Evolutionary conservation across 1,284 basidiomycete genomes (phyloP).

Genomic region (Melampsora larici-populina): DNA sequence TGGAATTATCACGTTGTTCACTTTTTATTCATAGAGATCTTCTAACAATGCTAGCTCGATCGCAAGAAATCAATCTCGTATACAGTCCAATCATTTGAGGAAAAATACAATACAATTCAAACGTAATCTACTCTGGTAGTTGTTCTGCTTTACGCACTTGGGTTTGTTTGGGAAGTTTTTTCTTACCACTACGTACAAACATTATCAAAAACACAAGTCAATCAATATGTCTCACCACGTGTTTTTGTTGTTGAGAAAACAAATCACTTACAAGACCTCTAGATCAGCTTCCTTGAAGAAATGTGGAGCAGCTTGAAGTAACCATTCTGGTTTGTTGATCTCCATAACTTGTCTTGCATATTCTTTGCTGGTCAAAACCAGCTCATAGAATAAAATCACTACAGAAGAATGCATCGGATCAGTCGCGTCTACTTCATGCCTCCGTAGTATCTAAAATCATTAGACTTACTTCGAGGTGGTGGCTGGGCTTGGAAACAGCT

Average conservation of each 20-base stretch:
- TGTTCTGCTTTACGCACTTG: conserved; percentile 25
- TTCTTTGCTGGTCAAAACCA: conserved; percentile 63
- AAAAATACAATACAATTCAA: background rate
- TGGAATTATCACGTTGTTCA: too few species aligned
- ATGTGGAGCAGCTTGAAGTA: conserved; percentile 90
- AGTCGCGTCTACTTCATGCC: background rate
- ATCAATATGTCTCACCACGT: background rate
- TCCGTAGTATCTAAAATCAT: background rate
- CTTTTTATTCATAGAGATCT: too few species aligned
- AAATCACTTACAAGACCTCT: conserved; percentile 29
- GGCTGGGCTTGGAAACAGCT: conserved; percentile 93
- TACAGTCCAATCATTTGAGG: too few species aligned
- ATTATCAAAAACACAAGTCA: background rate
- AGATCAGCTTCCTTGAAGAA: conserved; percentile 69
- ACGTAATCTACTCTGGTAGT: too few species aligned
- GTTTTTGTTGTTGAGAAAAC: background rate
- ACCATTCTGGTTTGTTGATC: conserved; percentile 81
- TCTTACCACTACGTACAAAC: conserved; percentile 31
- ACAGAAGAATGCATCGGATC: background rate
- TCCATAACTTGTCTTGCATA: conserved; percentile 86
- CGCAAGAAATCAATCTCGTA: too few species aligned
- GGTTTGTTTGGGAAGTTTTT: conserved; percentile 38
- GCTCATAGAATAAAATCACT: conserved; percentile 84
- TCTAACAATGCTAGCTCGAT: too few species aligned
- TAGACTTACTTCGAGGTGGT: conserved; percentile 65